phyloP scores from a whole-genome alignment of 1,284 basidiomycete genomes.

The Rhodofomes roseus region DNA sequence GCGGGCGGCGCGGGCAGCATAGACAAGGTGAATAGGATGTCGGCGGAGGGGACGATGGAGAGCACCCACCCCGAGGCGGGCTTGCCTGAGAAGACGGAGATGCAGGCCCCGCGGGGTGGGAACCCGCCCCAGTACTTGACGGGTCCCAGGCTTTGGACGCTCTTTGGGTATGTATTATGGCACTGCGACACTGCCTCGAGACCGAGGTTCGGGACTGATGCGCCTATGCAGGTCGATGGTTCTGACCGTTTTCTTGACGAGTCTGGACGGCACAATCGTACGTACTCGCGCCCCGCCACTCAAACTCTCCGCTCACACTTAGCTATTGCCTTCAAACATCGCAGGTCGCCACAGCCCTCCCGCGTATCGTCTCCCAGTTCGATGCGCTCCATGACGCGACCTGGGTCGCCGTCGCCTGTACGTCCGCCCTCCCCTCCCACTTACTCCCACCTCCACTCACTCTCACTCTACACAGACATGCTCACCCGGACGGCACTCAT shows the following conservation, averaged over 20 bases:
- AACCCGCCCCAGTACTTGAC: background rate
- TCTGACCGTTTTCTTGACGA: slow-evolving; percentile 1
- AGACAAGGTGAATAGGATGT: background rate
- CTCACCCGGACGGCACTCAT: slow-evolving; percentile 26
- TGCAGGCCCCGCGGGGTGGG: background rate
- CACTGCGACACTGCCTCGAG: background rate
- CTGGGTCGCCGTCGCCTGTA: slow-evolving; percentile 39
- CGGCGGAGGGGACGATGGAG: background rate
- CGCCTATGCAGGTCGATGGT: background rate
- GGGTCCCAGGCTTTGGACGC: background rate
- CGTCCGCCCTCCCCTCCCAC: background rate
- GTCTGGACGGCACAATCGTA: background rate
- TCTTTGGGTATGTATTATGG: background rate
- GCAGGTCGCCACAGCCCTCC: slow-evolving; percentile 34
- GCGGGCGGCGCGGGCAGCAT: background rate
- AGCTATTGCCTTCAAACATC: background rate
- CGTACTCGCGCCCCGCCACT: background rate
- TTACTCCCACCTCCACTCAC: background rate
- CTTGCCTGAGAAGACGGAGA: background rate
- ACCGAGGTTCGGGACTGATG: background rate
- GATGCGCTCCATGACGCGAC: slow-evolving; percentile 30
- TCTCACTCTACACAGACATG: slow-evolving; percentile 25
- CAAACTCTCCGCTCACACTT: background rate
- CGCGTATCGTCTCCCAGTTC: slow-evolving; percentile 39
- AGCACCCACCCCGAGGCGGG: background rate